phyloP scores from a whole-genome alignment of 345 rosid species.

The Nephelium lappaceum region DNA sequence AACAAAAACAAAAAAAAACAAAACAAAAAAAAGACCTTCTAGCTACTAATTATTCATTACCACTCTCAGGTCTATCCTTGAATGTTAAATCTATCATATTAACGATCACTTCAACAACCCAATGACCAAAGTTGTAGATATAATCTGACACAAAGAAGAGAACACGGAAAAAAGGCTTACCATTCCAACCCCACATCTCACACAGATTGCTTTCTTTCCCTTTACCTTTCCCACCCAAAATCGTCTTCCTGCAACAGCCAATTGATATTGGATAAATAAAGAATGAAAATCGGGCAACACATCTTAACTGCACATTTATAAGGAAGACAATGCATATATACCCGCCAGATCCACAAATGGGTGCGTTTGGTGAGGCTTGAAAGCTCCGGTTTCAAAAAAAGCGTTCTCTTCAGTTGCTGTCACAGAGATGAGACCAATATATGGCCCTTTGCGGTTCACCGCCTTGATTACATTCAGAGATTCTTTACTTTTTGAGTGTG shows the following conservation, averaged over 20 bases:
- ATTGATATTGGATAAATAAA: no score
- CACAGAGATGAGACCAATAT: constrained; percentile 52
- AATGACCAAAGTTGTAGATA: no score
- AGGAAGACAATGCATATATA: not conserved
- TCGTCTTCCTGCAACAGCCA: constrained; percentile 41
- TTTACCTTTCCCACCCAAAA: constrained; percentile 44
- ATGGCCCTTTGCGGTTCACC: constrained; percentile 47
- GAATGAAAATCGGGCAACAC: no score
- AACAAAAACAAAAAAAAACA: no score
- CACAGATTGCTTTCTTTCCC: constrained; percentile 50
- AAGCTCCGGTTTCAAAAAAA: constrained; percentile 35
- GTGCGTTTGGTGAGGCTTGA: constrained; percentile 30
- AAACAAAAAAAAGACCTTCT: no score
- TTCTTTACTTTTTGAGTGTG: constrained; percentile 12
- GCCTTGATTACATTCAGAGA: constrained; percentile 25
- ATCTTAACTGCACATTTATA: no score
- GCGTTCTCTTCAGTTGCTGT: constrained; percentile 45
- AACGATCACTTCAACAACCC: no score
- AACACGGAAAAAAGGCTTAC: constrained; percentile 12
- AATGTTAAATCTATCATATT: no score
- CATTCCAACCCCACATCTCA: constrained; percentile 66
- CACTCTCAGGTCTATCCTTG: no score
- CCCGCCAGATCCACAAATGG: constrained; percentile 58
- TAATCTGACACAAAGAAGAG: no score
- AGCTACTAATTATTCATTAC: no score